Base-by-base conservation (phyloP, 148 eudicot genomes). In the Camellia granthamiana region DNA sequence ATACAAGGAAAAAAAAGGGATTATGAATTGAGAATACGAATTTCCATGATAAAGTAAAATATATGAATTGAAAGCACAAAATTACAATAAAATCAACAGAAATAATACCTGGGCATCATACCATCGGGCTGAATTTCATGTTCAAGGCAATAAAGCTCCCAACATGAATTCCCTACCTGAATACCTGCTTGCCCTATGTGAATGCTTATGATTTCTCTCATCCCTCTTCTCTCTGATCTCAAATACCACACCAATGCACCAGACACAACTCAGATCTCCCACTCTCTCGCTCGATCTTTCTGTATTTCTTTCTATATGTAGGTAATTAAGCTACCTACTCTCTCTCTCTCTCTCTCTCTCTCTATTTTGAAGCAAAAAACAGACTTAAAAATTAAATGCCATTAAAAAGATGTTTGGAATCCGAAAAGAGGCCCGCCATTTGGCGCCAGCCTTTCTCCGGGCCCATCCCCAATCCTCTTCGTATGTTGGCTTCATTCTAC, bases 141-240 rank as follows among this genome's bases (percentile, higher is more conserved):
- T 72, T 89, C 91, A 43, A 87, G 89, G 60, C 91, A 88, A 78
- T 88, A 86, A 11, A 88, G 90, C 74, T 88, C 90, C 90, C 90
- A 88, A 75, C 91, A 88, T 0, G 91, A 88, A 79, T 88, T 88
- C 5, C 91, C 91, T 6, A 88, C 89, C 76, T 88, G 91, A 65
- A 88, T 88, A 2, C 91, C 91, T 0, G 91, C 91, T 77, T 88
- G 91, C 38, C 91, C 91, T 7, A 88, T 86, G 83, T 88, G 91
- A 38, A 88, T 83, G 83, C 89, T 86, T 62, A 88, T 88, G 44
- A 86, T 81, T n/a, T 89, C 91, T 47, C 91, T 87, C 91, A 89
- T 87, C n/a, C 30, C 30, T 23, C 21, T 74, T 5, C 58, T 4
- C 60, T 61, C 80, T 41, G 77, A 30, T 58, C 65, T 54, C 69